A percentile compares a stretch with the other conserved stretches of the same genome.
Conservation (phyloP, 306 rosid genomes). For the Coriaria nepalensis region DNA sequence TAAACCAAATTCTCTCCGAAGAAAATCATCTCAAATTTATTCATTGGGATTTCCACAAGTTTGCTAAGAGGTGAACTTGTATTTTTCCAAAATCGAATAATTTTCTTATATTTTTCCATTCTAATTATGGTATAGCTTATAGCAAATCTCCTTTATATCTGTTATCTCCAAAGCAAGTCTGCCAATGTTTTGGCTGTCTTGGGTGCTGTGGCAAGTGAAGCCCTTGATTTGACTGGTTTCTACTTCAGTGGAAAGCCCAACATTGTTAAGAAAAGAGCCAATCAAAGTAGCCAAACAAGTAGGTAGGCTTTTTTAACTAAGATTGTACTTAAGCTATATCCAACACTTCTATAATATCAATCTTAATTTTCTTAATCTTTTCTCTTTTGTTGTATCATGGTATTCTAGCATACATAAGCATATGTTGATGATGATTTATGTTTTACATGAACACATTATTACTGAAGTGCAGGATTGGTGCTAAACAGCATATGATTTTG, state of each 20-base stretch:
- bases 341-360: too few relatives aligned
- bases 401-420: too few relatives aligned
- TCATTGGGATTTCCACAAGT: constrained; percentile 98
- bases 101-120: neutral
- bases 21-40: constrained; percentile 80
- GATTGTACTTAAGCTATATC: neutral
- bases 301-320: constrained; percentile 29
- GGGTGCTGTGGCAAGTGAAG: constrained; percentile 87
- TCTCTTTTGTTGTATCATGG: too few relatives aligned
- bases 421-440: too few relatives aligned
- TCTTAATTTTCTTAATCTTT: too few relatives aligned
- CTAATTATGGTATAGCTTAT: constrained; percentile 15
- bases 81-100: neutral
- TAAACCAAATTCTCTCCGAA: constrained; percentile 57
- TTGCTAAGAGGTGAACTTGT: constrained; percentile 62
- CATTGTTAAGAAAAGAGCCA: constrained; percentile 38
- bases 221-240: constrained; percentile 78
- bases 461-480: too few relatives aligned
- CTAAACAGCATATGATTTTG: too few relatives aligned
- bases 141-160: constrained; percentile 20
- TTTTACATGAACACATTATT: too few relatives aligned
- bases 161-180: constrained; percentile 62
- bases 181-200: constrained; percentile 91
- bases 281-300: constrained; percentile 51
- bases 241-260: constrained; percentile 81